A percentile compares a stretch with the other conserved stretches of the same genome.
phyloP scores from a whole-genome alignment of 306 rosid genomes.

The Clitoria ternatea region DNA sequence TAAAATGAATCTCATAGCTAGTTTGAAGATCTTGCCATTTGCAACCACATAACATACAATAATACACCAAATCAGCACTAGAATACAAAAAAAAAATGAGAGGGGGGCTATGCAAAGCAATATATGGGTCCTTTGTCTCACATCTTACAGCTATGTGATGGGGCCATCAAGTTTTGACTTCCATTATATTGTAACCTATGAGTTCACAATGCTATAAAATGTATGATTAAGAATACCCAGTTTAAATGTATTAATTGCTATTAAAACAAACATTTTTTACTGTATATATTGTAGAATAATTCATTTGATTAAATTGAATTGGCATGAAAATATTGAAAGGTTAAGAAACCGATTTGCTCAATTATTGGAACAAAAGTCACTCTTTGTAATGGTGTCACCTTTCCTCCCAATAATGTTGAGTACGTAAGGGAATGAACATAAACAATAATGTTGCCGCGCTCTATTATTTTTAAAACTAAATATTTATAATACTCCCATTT shows the following conservation, averaged over 20 bases:
- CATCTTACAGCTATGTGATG: constrained; percentile 46
- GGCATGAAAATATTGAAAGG: not conserved
- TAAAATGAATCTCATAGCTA: constrained; percentile 16
- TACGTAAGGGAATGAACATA: not conserved
- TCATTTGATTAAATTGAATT: constrained; percentile 3
- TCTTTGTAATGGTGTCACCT: constrained; percentile 24
- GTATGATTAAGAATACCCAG: no score
- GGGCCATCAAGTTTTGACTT: constrained; percentile 41
- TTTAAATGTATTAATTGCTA: not conserved
- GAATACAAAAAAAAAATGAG: constrained; percentile 33
- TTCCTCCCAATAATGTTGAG: constrained; percentile 5
- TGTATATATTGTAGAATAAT: not conserved
- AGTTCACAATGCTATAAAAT: not conserved
- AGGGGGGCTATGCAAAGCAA: constrained; percentile 18
- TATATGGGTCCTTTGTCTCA: constrained; percentile 37
- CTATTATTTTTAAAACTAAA: not conserved
- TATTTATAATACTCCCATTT: no score
- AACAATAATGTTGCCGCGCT: not conserved
- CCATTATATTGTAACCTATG: not conserved
- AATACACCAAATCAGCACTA: constrained; percentile 6
- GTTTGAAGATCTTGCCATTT: constrained; percentile 21
- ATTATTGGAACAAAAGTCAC: constrained; percentile 23
- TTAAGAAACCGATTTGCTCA: constrained; percentile 21
- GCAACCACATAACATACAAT: constrained; percentile 37
- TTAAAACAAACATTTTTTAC: no score